phyloP scores from a whole-genome alignment of 768 basidiomycete species.

The Tephrocybe sp. region DNA sequence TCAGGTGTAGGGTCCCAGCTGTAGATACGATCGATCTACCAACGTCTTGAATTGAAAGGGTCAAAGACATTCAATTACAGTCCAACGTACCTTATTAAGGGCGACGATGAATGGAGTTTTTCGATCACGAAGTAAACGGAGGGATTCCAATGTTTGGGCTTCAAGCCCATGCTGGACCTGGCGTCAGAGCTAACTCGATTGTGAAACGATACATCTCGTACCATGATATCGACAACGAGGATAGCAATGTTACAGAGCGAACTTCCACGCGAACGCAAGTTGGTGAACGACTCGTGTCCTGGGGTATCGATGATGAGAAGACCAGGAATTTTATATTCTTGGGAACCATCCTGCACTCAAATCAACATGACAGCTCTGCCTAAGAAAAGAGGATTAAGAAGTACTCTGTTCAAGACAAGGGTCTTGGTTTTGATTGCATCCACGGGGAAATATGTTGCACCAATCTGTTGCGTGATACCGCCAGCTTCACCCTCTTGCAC shows the following conservation, averaged over 20 bases:
- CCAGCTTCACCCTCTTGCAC: conserved; percentile 99
- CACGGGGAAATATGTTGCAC: conserved; percentile 98
- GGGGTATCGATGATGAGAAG: conserved; percentile 96
- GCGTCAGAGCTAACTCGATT: background rate
- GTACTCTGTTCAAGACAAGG: conserved; percentile 83
- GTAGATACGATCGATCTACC: conserved; percentile 95
- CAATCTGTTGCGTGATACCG: conserved; percentile 99
- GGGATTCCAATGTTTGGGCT: conserved; percentile 96
- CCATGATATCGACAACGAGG: conserved; percentile 98
- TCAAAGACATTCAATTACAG: background rate
- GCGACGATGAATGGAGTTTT: conserved; percentile 99
- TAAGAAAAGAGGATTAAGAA: conserved; percentile 3
- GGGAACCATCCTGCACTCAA: conserved; percentile 58
- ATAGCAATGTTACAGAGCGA: conserved; percentile 99
- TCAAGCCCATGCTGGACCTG: conserved; percentile 86
- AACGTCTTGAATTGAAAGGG: conserved; percentile 7
- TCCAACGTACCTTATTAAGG: conserved; percentile 81
- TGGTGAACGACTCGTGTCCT: conserved; percentile 99
- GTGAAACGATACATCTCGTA: conserved; percentile 27
- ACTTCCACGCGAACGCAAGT: conserved; percentile 91
- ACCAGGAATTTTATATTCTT: conserved; percentile 97
- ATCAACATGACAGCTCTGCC: background rate
- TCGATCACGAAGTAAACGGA: conserved; percentile 85
- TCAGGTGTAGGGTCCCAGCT: conserved; percentile 92
- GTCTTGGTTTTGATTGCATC: conserved; percentile 95